These are phyloP conservation scores for Fusarium nematophilum DNA, from an alignment of 2,329 filamentous ascomycete species.

Conservation along the genomic window DNA sequence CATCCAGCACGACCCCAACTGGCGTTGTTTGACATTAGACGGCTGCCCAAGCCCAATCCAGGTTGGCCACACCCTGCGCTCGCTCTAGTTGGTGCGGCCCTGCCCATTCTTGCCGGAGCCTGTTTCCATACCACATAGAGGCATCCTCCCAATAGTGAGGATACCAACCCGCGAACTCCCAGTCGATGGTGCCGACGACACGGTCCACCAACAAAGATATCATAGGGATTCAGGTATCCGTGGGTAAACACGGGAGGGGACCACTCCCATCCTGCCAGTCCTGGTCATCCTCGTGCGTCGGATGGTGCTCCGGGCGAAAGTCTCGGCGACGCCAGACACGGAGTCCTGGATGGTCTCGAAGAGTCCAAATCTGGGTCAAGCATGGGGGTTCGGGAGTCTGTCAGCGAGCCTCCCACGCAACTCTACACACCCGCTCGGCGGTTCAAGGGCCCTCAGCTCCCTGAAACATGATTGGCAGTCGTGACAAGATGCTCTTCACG, in stretches of 20 bases:
- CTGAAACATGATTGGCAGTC: slow-evolving; percentile 36
- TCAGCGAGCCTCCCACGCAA: slow-evolving; percentile 42
- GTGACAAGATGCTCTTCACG: slow-evolving; percentile 24
- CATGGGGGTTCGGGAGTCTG: slow-evolving; percentile 42
- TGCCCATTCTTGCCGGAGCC: too few relatives aligned
- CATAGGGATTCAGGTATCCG: slow-evolving; percentile 56
- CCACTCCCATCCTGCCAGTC: slow-evolving; percentile 46
- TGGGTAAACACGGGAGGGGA: slow-evolving; percentile 58
- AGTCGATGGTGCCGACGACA: slow-evolving; percentile 57
- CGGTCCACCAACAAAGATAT: slow-evolving; percentile 56
- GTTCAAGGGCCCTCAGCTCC: slow-evolving; percentile 40
- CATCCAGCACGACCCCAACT: too few relatives aligned
- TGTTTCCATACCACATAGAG: slow-evolving; percentile 41
- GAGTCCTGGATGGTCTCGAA: slow-evolving; percentile 48
- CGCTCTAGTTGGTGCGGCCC: too few relatives aligned
- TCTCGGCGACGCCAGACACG: slow-evolving; percentile 47
- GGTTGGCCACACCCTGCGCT: too few relatives aligned
- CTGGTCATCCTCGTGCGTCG: slow-evolving; percentile 23
- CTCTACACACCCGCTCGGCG: slow-evolving; percentile 37
- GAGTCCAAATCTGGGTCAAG: slow-evolving; percentile 43
- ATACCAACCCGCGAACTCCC: slow-evolving; percentile 50
- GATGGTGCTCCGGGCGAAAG: slow-evolving; percentile 38
- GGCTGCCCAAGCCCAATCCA: too few relatives aligned
- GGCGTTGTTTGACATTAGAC: too few relatives aligned
- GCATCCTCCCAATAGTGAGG: slow-evolving; percentile 52